These are phyloP conservation scores for Nemania sp. DNA, from an alignment of 2,329 filamentous ascomycete genomes.

Conservation along the genomic window DNA sequence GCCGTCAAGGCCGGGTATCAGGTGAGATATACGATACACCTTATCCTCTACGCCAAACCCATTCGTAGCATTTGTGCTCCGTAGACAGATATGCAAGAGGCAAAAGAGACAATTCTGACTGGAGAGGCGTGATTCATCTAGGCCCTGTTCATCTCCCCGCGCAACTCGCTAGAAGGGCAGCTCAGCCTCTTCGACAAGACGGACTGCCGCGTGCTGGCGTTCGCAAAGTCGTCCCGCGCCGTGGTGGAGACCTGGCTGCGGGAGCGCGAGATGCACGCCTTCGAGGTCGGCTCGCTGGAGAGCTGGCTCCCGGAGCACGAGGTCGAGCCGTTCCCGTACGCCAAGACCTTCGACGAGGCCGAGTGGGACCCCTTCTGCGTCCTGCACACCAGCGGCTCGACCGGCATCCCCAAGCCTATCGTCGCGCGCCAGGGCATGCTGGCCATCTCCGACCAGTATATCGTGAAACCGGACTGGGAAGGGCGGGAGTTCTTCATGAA, in stretches of 20 bases:
- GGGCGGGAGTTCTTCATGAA: conserved; percentile 29
- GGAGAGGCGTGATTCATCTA: conserved; percentile 17
- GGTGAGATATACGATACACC: conserved; percentile 32
- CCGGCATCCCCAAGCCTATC: conserved; percentile 53
- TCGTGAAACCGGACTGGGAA: conserved; percentile 34
- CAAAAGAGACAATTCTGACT: background rate
- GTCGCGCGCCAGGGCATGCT: conserved; percentile 46
- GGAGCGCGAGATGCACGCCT: conserved; percentile 45
- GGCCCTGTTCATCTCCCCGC: conserved; percentile 51
- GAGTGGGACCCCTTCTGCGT: conserved; percentile 48
- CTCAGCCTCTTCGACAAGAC: conserved; percentile 50
- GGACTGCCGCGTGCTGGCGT: conserved; percentile 47
- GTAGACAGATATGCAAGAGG: background rate
- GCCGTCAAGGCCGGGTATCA: conserved; percentile 40
- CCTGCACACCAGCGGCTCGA: conserved; percentile 53
- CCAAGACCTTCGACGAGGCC: conserved; percentile 48
- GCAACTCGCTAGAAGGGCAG: conserved; percentile 52
- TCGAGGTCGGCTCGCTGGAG: conserved; percentile 42
- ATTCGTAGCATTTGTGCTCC: too few species aligned
- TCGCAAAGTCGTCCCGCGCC: conserved; percentile 38
- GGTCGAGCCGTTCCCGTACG: conserved; percentile 45
- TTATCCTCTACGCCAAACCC: background rate
- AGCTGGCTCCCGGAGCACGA: conserved; percentile 45
- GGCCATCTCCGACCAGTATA: conserved; percentile 42
- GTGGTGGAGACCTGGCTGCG: conserved; percentile 45